Conservation (phyloP, 345 rosid species). For the Aurinia saxatilis region DNA sequence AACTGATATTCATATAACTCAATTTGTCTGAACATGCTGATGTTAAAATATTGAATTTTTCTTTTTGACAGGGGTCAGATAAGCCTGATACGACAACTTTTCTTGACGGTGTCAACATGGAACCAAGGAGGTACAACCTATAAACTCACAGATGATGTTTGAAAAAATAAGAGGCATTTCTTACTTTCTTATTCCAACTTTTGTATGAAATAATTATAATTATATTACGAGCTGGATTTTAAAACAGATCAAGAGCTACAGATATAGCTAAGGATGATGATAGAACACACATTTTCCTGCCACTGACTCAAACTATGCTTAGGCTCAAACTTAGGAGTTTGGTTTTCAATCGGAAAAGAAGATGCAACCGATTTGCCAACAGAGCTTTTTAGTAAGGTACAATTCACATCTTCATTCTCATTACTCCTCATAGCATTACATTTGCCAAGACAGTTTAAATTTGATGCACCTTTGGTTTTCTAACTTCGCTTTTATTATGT, state of each 20-base stretch:
- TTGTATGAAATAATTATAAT: slow-evolving; percentile 13
- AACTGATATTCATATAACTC: neutral
- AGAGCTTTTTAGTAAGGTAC: slow-evolving; percentile 87
- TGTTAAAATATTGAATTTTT: neutral
- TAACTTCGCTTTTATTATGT: neutral
- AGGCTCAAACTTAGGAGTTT: slow-evolving; percentile 46
- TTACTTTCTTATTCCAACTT: neutral
- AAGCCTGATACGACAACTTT: slow-evolving; percentile 30
- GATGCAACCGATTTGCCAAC: slow-evolving; percentile 49
- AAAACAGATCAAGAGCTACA: slow-evolving; percentile 43
- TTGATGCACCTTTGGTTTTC: neutral
- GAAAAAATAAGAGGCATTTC: neutral
- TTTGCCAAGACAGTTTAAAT: neutral
- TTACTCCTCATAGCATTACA: no score
- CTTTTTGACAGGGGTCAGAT: slow-evolving; percentile 41
- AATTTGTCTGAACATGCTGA: neutral
- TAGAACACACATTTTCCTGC: slow-evolving; percentile 41
- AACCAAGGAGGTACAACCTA: slow-evolving; percentile 45
- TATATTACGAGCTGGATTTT: neutral
- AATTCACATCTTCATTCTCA: neutral
- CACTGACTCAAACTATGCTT: slow-evolving; percentile 26
- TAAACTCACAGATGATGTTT: neutral
- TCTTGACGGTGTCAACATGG: slow-evolving; percentile 42
- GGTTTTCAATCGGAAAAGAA: slow-evolving; percentile 54
- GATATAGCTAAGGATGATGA: slow-evolving; percentile 45